These are phyloP conservation scores for Penicillium sp. DNA, from an alignment of 2,329 filamentous ascomycete genomes.

Conservation along the genomic window DNA sequence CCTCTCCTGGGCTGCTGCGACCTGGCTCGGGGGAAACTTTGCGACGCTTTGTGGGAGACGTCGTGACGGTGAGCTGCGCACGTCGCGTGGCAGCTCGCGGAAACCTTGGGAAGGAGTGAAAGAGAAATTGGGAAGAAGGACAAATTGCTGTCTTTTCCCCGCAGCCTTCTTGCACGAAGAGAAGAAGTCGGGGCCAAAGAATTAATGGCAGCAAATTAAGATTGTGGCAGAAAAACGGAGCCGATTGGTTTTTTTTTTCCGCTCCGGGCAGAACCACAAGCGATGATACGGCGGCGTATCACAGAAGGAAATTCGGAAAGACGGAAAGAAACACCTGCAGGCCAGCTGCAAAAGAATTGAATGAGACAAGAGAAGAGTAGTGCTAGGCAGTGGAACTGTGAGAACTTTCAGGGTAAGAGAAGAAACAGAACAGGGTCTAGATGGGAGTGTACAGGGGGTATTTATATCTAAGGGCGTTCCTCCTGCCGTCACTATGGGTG, in stretches of 20 bases:
- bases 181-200: slow-evolving; percentile 14
- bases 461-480: neutral
- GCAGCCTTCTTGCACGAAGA: slow-evolving; percentile 5
- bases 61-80: slow-evolving; percentile 52
- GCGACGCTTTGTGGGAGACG: slow-evolving; percentile 54
- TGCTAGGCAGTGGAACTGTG: neutral
- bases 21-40: slow-evolving; percentile 47
- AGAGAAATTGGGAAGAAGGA: neutral
- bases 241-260: slow-evolving; percentile 20
- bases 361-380: neutral
- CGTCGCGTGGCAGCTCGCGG: slow-evolving; percentile 47
- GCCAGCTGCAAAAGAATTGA: neutral
- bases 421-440: neutral
- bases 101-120: slow-evolving; percentile 17
- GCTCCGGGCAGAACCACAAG: slow-evolving; percentile 18
- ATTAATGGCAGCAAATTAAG: slow-evolving; percentile 5
- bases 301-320: neutral
- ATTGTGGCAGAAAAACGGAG: slow-evolving; percentile 25
- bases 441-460: neutral
- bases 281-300: neutral
- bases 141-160: slow-evolving; percentile 1
- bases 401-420: neutral
- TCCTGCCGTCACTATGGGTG: neutral
- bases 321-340: neutral
- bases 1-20: slow-evolving; percentile 43